Evolutionary conservation across 371 early-diverging fungal genomes (phyloP), one percentile per base, ranked within the genome.

Genomic region (Blastocladiella emersonii): DNA sequence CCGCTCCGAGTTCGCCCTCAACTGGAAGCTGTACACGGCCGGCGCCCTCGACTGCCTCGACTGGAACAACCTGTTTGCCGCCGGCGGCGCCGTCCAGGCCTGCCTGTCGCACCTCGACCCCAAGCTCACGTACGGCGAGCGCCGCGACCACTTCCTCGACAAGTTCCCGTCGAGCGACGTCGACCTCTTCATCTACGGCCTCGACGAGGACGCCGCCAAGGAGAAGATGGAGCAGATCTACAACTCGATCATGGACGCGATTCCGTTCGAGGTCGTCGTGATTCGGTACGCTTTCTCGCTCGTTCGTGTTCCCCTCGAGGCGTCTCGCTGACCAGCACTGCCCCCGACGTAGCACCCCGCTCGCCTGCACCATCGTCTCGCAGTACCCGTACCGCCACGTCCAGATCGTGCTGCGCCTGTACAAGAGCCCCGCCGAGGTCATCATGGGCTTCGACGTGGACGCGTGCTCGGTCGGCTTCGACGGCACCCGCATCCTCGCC

Each of bases 401-500:
- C 57, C 70, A 73, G 67, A 64, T 73, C 37, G 62, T 73, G 1
- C 56, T 73, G 15, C 65, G 72, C n/a, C 65, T 71, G 21, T 73
- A 71, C 61, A 37, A 59, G 2, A 56, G 62, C 19, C 74, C 74
- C 39, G 61, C 69, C 27, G 74, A 73, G 57, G 45, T 70, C 34
- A 60, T 74, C 17, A 64, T 68, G 39, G 72, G 72, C n/a, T 72
- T 74, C 53, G 72, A 74, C 53, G 68, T 70, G 39, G 73, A 73
- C 48, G 62, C 65, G 43, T 73, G 73, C 53, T 63, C 63, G n/a
- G 70, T 67, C 23, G 72, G 70, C 0, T 72, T 53, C 36, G 68
- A 72, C 49, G 72, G 72, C 8, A 61, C 48, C 34, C 37, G 57
- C 27, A 70, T 72, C 0, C 70, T 64, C 62, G 56, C 66, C 6